Evolutionary conservation across 208 protist genomes (phyloP), one percentile per base, ranked within the genome.

Genomic region (Herpetomonas tarakana): DNA sequence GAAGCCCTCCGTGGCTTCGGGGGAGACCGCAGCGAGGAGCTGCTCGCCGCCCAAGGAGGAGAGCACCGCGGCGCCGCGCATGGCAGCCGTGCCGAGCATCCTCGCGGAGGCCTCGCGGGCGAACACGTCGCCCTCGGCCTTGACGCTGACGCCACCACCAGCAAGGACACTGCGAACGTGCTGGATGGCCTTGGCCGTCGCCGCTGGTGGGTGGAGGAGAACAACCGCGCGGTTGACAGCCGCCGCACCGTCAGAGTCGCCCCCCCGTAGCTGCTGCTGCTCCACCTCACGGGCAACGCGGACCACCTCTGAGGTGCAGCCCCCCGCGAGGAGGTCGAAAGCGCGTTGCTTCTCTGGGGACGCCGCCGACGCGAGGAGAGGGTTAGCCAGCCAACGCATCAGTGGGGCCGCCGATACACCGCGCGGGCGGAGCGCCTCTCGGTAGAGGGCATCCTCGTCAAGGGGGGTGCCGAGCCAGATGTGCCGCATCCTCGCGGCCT

Each of bases 401-500:
- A 49, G 44, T 18, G 44, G 44, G 16, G 44, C 44, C 16, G 44
- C 19, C 44, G 44, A 49, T 4, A 46, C 27, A 29, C 24, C 54
- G 21, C 24, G 54, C 9, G 44, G 44, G 65, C 61, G 58, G 11
- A 49, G 44, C 16, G 4, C 9, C 4, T 49, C 16, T 4, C 19
- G 44, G 44, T 49, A 49, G 16, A 49, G 44, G 11, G 19, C 16
- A 18, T 77, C 70, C 30, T 74, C 57, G 35, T 71, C 59, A 16
- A 74, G 50, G 21, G 71, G 66, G 0, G 52, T 35, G 27, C 63
- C 44, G 1, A 77, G 61, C 86, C 86, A 93, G 16, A 90, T 62
- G 24, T 77, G 46, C 1, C 88, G 81, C 66, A 93, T 56, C 18
- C 77, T 41, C n/a, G 83, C 58, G 4, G 73, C 91, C 51, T 93